Percentiles rank a stretch among this genome's conserved stretches.
Evolutionary conservation across 176 grass and related monocot genomes (phyloP).

Genomic region (Phyllostachys edulis): DNA sequence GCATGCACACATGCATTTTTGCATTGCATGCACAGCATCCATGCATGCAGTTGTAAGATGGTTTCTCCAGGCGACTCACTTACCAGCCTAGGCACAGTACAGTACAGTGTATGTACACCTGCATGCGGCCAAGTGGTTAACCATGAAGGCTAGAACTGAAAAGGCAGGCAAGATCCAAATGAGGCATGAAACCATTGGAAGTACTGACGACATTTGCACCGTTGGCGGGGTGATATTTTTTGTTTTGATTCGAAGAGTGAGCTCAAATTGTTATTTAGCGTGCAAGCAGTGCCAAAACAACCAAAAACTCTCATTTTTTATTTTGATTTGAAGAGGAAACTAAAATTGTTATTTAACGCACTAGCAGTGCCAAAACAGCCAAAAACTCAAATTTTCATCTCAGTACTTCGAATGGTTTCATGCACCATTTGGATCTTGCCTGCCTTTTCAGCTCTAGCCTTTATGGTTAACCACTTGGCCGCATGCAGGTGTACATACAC

Average conservation of each 20-base stretch:
- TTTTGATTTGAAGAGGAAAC: too few relatives aligned
- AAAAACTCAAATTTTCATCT: too few relatives aligned
- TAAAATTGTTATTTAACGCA: too few relatives aligned
- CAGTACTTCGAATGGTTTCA: conserved; percentile 39
- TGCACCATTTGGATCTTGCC: conserved; percentile 16
- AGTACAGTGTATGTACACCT: neutral
- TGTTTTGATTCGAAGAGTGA: too few relatives aligned
- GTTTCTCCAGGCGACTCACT: conserved; percentile 22
- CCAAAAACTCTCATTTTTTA: too few relatives aligned
- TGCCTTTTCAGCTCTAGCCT: conserved; percentile 17
- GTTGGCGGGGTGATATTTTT: too few relatives aligned
- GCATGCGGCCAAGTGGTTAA: neutral
- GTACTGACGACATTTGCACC: neutral
- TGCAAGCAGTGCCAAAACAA: too few relatives aligned
- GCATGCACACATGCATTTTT: neutral
- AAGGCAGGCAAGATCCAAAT: conserved; percentile 25
- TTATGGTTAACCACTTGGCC: neutral
- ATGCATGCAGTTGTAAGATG: conserved; percentile 12
- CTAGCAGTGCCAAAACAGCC: too few relatives aligned
- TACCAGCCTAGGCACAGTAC: neutral
- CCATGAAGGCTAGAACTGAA: conserved; percentile 17
- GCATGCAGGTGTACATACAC: neutral
- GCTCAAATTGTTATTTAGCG: too few relatives aligned
- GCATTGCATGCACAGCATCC: neutral
- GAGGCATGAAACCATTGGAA: conserved; percentile 34